These are phyloP conservation scores for Gamarada debralockiae DNA, from an alignment of 495 filamentous ascomycete species.

Conservation along the genomic window DNA sequence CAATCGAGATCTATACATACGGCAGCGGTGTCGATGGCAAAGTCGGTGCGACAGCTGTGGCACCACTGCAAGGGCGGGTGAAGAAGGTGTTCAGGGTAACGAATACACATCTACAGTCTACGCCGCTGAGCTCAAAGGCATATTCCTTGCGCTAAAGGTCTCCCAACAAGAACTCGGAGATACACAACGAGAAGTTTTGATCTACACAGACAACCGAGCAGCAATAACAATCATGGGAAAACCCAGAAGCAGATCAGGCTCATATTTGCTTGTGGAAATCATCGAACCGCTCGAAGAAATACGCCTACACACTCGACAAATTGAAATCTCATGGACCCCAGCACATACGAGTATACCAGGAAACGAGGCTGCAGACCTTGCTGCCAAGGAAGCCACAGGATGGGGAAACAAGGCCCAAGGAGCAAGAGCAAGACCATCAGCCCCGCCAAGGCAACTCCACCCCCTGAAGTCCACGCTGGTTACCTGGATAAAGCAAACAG, in stretches of 20 bases:
- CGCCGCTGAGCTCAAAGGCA: conserved; percentile 15
- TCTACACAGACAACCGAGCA: conserved; percentile 21
- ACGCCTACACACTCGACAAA: conserved; percentile 14
- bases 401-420: too few species aligned
- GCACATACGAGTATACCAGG: conserved; percentile 26
- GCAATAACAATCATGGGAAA: conserved; percentile 14
- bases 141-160: conserved; percentile 15
- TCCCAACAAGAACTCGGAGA: conserved; percentile 4
- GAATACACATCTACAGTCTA: conserved; percentile 15
- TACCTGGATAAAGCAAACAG: conserved; percentile 45
- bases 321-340: conserved; percentile 25
- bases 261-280: conserved; percentile 16
- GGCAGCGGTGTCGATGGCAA: background rate
- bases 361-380: too few species aligned
- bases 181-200: too few species aligned
- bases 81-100: background rate
- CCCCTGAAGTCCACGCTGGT: conserved; percentile 15
- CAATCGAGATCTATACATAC: background rate
- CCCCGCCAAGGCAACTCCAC: background rate
- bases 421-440: background rate
- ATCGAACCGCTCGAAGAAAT: conserved; percentile 18
- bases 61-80: background rate
- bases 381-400: too few species aligned
- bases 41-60: background rate
- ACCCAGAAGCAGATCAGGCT: conserved; percentile 15